These are phyloP conservation scores for Fremontodendron californicum DNA, from an alignment of 345 rosid species.

Conservation along the genomic window DNA sequence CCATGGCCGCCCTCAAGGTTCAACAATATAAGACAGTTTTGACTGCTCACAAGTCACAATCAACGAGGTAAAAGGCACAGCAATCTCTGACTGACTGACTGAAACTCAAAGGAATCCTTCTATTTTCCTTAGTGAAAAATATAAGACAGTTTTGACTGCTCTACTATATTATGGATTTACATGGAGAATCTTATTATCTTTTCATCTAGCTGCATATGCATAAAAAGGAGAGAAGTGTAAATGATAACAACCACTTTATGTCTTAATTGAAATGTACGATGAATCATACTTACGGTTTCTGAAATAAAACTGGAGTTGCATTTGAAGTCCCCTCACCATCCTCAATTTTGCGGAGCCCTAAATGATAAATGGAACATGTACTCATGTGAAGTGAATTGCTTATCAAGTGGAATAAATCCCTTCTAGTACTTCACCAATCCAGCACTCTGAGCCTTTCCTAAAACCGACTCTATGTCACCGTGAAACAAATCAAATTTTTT, in stretches of 20 bases:
- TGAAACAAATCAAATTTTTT: constrained; percentile 52
- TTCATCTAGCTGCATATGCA: constrained; percentile 4
- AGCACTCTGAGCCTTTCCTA: constrained; percentile 63
- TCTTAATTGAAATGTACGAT: not conserved
- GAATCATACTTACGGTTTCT: constrained; percentile 15
- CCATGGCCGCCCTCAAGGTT: not conserved
- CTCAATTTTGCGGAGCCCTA: not conserved
- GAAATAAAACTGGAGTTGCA: constrained; percentile 1
- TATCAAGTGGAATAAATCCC: not conserved
- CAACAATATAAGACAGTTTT: too few species aligned
- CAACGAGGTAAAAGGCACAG: not conserved
- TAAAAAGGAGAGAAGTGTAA: not conserved
- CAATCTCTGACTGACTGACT: not conserved
- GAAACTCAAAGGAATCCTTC: not conserved
- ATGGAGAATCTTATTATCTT: not conserved
- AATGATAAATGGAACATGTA: not conserved
- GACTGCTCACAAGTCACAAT: not conserved
- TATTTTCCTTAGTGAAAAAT: too few species aligned
- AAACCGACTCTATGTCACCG: constrained; percentile 52
- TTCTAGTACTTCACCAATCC: constrained; percentile 61
- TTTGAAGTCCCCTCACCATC: constrained; percentile 9
- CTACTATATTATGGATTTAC: not conserved
- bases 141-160: too few species aligned
- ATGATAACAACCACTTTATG: not conserved
- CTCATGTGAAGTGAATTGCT: not conserved